Conservation (phyloP, 108 stramenopile species). For the Phaeodactylum tricornutum region DNA sequence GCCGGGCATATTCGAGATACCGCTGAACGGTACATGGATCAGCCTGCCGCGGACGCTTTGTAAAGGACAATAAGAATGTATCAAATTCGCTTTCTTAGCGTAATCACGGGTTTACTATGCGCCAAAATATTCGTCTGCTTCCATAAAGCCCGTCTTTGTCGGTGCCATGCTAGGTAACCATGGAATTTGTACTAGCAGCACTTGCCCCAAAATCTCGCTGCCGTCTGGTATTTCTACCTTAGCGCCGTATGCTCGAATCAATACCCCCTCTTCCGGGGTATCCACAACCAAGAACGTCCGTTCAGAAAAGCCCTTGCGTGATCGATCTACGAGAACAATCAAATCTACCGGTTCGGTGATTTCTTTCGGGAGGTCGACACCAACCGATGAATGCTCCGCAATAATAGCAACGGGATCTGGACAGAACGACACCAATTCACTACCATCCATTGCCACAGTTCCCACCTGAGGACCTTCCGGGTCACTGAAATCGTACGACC, state of each 20-base stretch:
- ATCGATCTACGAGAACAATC: conserved; percentile 65
- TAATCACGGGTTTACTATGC: too few species aligned
- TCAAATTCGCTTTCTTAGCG: too few species aligned
- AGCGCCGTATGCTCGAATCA: conserved; percentile 50
- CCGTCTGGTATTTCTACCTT: conserved; percentile 45
- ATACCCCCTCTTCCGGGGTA: conserved; percentile 28
- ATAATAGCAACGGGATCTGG: conserved; percentile 79
- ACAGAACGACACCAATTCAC: conserved; percentile 35
- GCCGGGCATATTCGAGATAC: conserved; percentile 7
- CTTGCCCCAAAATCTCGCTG: conserved; percentile 63
- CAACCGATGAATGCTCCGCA: conserved; percentile 59
- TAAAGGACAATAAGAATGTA: too few species aligned
- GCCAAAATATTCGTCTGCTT: conserved; percentile 66
- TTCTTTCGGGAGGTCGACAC: conserved; percentile 44
- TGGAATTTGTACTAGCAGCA: conserved; percentile 70
- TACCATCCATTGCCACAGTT: conserved; percentile 71
- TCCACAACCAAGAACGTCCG: conserved; percentile 68
- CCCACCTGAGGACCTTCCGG: conserved; percentile 87
- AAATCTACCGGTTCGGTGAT: conserved; percentile 69
- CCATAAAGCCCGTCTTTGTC: conserved; percentile 77
- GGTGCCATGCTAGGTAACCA: conserved; percentile 82
- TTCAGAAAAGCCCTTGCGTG: conserved; percentile 47
- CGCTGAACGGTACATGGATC: not conserved
- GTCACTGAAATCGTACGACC: conserved; percentile 82
- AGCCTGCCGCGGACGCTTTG: too few species aligned